Conservation (phyloP, 495 filamentous ascomycete species). For the Extremus antarcticus region DNA sequence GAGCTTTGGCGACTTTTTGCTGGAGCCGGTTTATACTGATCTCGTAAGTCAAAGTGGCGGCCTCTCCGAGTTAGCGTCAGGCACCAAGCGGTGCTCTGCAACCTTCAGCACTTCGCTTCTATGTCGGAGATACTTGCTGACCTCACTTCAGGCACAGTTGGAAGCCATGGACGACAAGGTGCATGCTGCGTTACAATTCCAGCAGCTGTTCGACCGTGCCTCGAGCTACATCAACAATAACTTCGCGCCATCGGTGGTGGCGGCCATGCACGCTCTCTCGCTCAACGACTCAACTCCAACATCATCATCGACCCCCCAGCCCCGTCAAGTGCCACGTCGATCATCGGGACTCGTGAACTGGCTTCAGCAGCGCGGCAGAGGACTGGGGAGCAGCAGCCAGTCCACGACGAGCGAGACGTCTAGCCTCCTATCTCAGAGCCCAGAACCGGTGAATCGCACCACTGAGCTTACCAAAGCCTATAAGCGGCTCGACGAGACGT, state of each 20-base stretch:
- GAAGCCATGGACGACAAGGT: too few relatives aligned
- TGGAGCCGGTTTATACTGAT: too few relatives aligned
- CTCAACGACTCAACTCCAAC: not conserved
- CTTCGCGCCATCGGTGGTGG: constrained; percentile 12
- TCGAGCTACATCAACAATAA: constrained; percentile 9
- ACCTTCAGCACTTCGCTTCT: too few relatives aligned
- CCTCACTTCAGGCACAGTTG: too few relatives aligned
- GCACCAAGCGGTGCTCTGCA: too few relatives aligned
- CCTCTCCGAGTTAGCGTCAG: too few relatives aligned
- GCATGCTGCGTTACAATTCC: too few relatives aligned
- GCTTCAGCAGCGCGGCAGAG: constrained; percentile 8
- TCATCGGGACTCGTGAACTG: not conserved
- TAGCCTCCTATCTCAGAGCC: constrained; percentile 7
- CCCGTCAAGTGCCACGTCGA: not conserved
- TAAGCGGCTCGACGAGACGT: constrained; percentile 64
- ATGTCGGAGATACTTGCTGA: too few relatives aligned
- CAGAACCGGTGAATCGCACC: constrained; percentile 30
- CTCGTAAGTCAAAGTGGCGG: too few relatives aligned
- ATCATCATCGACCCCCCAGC: not conserved
- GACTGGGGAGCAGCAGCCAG: constrained; percentile 3
- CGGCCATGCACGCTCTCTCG: constrained; percentile 9
- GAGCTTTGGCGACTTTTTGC: constrained; percentile 12
- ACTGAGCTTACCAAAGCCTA: constrained; percentile 71
- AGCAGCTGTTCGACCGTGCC: constrained; percentile 9
- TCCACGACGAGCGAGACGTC: not conserved